Percentiles rank a stretch among this genome's conserved stretches.
Evolutionary conservation across 805 yeast genomes (phyloP).

Genomic region (Limtongia smithiae): DNA sequence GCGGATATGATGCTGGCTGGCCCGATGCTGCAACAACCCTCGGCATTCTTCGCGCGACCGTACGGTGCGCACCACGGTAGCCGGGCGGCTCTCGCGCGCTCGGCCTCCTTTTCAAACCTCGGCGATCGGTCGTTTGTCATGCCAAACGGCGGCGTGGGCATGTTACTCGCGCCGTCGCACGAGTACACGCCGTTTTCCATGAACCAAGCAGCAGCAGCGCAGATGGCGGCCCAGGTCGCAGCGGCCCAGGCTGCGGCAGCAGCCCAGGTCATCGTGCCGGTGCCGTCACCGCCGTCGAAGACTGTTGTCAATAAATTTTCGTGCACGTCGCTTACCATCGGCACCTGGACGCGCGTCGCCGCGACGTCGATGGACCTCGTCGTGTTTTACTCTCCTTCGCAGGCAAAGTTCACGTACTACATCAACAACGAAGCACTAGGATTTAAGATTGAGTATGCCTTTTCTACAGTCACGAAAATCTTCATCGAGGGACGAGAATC

Average conservation of each 20-base stretch:
- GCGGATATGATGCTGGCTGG: conserved; percentile 19
- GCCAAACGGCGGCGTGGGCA: conserved; percentile 7
- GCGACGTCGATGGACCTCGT: conserved; percentile 22
- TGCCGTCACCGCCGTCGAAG: not conserved
- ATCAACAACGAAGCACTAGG: conserved; percentile 25
- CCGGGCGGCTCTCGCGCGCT: conserved; percentile 15
- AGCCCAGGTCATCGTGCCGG: too few relatives aligned
- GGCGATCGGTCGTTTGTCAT: conserved; percentile 12
- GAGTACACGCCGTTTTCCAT: too few relatives aligned
- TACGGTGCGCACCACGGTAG: conserved; percentile 10
- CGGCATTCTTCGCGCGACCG: conserved; percentile 23
- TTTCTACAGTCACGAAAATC: conserved; percentile 17
- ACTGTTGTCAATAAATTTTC: conserved; percentile 12
- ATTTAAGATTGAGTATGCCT: conserved; percentile 25
- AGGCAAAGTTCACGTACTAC: conserved; percentile 19
- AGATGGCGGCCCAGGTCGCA: too few relatives aligned
- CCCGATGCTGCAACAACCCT: conserved; percentile 13
- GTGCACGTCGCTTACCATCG: conserved; percentile 22
- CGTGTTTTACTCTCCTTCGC: conserved; percentile 18
- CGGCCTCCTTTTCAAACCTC: conserved; percentile 17
- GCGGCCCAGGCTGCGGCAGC: too few relatives aligned
- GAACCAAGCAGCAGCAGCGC: too few relatives aligned
- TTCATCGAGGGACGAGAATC: conserved; percentile 9
- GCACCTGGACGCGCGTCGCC: conserved; percentile 27
- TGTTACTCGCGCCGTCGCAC: conserved; percentile 8